Percentiles rank a stretch among this genome's conserved stretches.
These are phyloP conservation scores for Ulota crispa DNA, from an alignment of 225 moss, liverwort and hornwort genomes.

Conservation along the genomic window DNA sequence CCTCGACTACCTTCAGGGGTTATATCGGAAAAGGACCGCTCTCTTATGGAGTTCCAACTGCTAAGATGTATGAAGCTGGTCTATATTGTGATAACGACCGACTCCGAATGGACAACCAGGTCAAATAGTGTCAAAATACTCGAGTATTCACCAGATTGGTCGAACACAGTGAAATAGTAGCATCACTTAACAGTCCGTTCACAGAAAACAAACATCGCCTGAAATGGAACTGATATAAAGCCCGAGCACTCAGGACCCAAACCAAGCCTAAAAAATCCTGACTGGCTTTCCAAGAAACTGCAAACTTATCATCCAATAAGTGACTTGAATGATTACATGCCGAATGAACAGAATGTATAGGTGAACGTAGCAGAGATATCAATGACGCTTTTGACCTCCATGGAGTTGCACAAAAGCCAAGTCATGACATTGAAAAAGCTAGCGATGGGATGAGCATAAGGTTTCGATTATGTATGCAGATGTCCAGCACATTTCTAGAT, in stretches of 20 bases:
- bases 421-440: background rate
- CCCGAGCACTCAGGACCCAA: background rate
- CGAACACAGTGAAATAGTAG: background rate
- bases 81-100: background rate
- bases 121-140: conserved; percentile 17
- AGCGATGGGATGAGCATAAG: background rate
- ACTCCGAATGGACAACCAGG: conserved; percentile 6
- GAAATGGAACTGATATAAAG: background rate
- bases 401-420: background rate
- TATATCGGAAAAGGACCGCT: background rate
- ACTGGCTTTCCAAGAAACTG: background rate
- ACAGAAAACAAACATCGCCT: background rate
- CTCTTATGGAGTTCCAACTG: background rate
- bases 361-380: background rate
- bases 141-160: conserved; percentile 1
- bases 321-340: conserved; percentile 5
- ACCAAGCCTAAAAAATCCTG: conserved; percentile 11
- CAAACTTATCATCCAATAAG: conserved; percentile 21
- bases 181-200: conserved; percentile 9
- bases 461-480: background rate
- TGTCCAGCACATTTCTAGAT: background rate
- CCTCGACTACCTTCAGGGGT: background rate
- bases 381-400: background rate
- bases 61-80: background rate
- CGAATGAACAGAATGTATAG: background rate